Percentiles rank a stretch among this genome's conserved stretches.
Conservation (phyloP, 768 basidiomycete genomes). For the Tylopilus subfusipes region DNA sequence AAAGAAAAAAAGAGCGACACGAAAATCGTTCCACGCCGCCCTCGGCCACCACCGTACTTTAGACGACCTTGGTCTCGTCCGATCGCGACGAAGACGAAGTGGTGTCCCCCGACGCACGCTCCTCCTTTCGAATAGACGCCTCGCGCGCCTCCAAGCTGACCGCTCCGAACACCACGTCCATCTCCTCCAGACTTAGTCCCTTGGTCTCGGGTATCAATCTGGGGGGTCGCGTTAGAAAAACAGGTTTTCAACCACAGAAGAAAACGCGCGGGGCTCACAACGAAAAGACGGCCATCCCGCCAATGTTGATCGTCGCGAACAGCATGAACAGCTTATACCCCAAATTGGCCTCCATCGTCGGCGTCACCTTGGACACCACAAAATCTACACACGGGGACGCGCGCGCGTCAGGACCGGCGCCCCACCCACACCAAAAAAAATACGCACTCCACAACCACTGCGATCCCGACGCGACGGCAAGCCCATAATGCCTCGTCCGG, state of each 20-base stretch:
- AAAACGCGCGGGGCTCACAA: conserved; percentile 35
- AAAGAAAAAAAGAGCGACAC: too few species aligned
- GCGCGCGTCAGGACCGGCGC: too few species aligned
- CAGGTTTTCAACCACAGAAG: neutral
- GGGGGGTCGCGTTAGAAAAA: neutral
- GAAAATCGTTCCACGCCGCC: too few species aligned
- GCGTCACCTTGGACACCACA: conserved; percentile 69
- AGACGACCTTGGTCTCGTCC: neutral
- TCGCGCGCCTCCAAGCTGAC: conserved; percentile 53
- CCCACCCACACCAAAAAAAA: neutral
- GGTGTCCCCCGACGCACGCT: conserved; percentile 27
- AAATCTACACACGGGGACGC: conserved; percentile 41
- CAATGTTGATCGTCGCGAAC: conserved; percentile 73
- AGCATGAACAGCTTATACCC: conserved; percentile 76
- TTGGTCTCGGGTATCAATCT: conserved; percentile 64
- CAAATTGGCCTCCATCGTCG: conserved; percentile 53
- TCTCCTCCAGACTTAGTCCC: conserved; percentile 51
- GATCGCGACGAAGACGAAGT: conserved; percentile 6
- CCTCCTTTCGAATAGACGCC: conserved; percentile 47
- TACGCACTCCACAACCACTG: conserved; percentile 81
- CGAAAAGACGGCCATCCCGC: conserved; percentile 64
- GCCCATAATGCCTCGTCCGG: conserved; percentile 75
- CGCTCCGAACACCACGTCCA: conserved; percentile 58
- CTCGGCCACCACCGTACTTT: too few species aligned
- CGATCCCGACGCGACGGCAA: conserved; percentile 68